phyloP scores from a whole-genome alignment of 106 monocot genomes.

The Narthecium ossifragum region DNA sequence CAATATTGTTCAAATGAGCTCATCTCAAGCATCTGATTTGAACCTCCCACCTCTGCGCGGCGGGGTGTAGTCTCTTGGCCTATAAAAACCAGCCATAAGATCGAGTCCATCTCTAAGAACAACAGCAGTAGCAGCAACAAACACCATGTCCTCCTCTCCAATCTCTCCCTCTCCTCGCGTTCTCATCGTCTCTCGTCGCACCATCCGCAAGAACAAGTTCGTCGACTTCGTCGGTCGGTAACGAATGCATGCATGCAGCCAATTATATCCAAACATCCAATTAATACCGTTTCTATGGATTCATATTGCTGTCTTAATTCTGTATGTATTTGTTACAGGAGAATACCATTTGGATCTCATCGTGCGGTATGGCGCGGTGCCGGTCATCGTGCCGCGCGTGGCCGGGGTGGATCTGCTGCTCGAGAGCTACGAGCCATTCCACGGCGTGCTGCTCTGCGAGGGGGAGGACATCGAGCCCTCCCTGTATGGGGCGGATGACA shows the following conservation, averaged over 20 bases:
- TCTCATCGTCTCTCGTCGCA: slow-evolving; percentile 85
- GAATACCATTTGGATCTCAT: slow-evolving; percentile 93
- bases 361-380: slow-evolving; percentile 80
- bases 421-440: slow-evolving; percentile 89
- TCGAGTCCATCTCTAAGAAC: too few relatives aligned
- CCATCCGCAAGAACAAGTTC: slow-evolving; percentile 97
- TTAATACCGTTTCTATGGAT: too few relatives aligned
- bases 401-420: slow-evolving; percentile 72
- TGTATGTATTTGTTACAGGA: slow-evolving; percentile 28
- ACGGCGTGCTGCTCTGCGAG: slow-evolving; percentile 90
- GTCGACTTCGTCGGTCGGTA: slow-evolving; percentile 98
- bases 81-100: too few relatives aligned
- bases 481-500: slow-evolving; percentile 37
- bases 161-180: too few relatives aligned
- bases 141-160: too few relatives aligned
- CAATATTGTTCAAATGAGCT: too few relatives aligned
- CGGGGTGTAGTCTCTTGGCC: too few relatives aligned
- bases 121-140: too few relatives aligned
- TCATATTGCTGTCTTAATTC: not conserved
- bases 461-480: slow-evolving; percentile 94
- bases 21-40: too few relatives aligned
- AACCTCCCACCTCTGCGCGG: too few relatives aligned
- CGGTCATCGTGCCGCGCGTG: slow-evolving; percentile 85
- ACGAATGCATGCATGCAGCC: too few relatives aligned
- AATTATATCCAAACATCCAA: too few relatives aligned